A percentile compares a stretch with the other conserved stretches of the same genome.
phyloP scores from a whole-genome alignment of 2,329 filamentous ascomycete genomes.

The Aspergillus texensis region DNA sequence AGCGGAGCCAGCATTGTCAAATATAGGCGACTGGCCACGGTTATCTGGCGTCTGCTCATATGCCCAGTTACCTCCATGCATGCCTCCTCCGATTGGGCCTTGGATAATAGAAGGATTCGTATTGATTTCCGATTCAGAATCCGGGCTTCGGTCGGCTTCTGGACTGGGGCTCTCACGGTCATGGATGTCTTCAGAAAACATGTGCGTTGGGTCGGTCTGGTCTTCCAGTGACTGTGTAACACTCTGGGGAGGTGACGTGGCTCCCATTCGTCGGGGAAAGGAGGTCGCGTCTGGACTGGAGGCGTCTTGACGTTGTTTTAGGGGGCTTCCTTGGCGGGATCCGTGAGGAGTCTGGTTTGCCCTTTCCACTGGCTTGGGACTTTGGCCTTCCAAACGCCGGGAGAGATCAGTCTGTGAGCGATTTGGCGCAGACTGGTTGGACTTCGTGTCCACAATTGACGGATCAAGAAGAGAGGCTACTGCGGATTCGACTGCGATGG shows the following conservation, averaged over 20 bases:
- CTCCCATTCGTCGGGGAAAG: constrained; percentile 43
- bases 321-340: constrained; percentile 46
- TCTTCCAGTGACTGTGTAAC: constrained; percentile 51
- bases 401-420: constrained; percentile 48
- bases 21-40: constrained; percentile 34
- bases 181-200: constrained; percentile 74
- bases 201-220: constrained; percentile 51
- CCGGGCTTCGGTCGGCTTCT: constrained; percentile 42
- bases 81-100: constrained; percentile 65
- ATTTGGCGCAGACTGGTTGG: constrained; percentile 50
- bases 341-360: constrained; percentile 23
- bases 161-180: constrained; percentile 60
- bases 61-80: constrained; percentile 55
- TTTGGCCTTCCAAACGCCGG: constrained; percentile 41
- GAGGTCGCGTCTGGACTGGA: constrained; percentile 41
- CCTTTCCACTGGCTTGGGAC: constrained; percentile 27
- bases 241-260: constrained; percentile 58
- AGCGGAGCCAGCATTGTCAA: constrained; percentile 43
- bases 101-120: constrained; percentile 86
- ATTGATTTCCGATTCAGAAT: constrained; percentile 63
- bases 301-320: constrained; percentile 47
- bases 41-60: constrained; percentile 58
- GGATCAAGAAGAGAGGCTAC: constrained; percentile 89
- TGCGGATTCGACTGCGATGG: constrained; percentile 77
- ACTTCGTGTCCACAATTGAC: constrained; percentile 69